Percentiles rank a stretch among this genome's conserved stretches.
These are phyloP conservation scores for Blastobotrys illinoisensis DNA, from an alignment of 1,139 yeast species.

Conservation along the genomic window DNA sequence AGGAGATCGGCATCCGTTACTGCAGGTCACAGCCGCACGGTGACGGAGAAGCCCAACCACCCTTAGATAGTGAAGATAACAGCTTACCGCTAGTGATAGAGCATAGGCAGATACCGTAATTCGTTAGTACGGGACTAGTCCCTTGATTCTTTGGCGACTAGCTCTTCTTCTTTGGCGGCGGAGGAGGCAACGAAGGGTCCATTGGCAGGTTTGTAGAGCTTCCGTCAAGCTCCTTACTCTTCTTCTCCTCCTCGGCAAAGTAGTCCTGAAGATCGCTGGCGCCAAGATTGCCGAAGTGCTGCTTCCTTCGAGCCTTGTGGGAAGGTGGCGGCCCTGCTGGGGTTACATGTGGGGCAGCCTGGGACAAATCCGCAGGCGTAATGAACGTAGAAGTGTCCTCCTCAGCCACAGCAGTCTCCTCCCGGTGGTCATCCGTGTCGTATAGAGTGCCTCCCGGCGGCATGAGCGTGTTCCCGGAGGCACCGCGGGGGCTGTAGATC, in stretches of 20 bases:
- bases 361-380: conserved; percentile 9
- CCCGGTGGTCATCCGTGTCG: conserved; percentile 20
- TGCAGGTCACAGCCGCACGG: not conserved
- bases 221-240: conserved; percentile 32
- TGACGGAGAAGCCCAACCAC: not conserved
- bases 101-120: too few relatives aligned
- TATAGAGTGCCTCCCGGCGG: conserved; percentile 34
- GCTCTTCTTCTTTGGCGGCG: conserved; percentile 40
- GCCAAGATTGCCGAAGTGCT: not conserved
- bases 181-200: conserved; percentile 15
- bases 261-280: conserved; percentile 28
- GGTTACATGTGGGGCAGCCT: conserved; percentile 12
- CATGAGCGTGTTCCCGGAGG: conserved; percentile 2
- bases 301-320: not conserved
- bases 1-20: not conserved
- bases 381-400: conserved; percentile 14
- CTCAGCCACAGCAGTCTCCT: not conserved
- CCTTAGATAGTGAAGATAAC: not conserved
- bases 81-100: too few relatives aligned
- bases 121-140: not conserved
- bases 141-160: conserved; percentile 46
- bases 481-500: not conserved
- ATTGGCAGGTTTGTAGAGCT: conserved; percentile 14
- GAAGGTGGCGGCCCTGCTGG: conserved; percentile 7
- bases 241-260: conserved; percentile 34